Evolutionary conservation across 2,329 filamentous ascomycete genomes (phyloP).

Genomic region (Fusarium citri): DNA sequence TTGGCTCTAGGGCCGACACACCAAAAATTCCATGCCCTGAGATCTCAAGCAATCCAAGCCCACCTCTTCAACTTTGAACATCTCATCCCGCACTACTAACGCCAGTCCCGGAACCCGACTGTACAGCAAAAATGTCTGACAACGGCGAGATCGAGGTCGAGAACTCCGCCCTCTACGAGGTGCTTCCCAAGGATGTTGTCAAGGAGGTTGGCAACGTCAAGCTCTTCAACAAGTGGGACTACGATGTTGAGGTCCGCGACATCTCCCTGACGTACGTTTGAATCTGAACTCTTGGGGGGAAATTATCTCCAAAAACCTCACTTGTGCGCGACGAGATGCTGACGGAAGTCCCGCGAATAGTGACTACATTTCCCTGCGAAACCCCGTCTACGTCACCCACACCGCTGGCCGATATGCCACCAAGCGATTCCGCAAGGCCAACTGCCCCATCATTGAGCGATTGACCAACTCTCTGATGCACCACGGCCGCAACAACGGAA

Average conservation of each 20-base stretch:
- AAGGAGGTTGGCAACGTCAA: conserved; percentile 92
- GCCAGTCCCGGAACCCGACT: conserved; percentile 51
- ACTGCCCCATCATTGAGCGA: conserved; percentile 99
- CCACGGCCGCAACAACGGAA: conserved; percentile 99
- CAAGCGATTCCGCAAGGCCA: conserved; percentile 99
- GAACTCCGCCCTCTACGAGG: conserved; percentile 77
- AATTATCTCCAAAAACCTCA: conserved; percentile 29
- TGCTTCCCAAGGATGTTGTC: conserved; percentile 93
- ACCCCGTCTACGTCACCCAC: conserved; percentile 99
- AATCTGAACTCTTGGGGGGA: conserved; percentile 12
- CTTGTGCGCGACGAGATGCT: conserved; percentile 46
- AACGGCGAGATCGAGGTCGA: conserved; percentile 93
- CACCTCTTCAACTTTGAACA: conserved; percentile 43
- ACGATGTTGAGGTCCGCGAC: conserved; percentile 99
- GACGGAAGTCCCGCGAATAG: conserved; percentile 63
- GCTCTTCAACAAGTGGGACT: conserved; percentile 98
- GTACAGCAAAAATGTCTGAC: conserved; percentile 85
- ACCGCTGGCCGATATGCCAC: conserved; percentile 97
- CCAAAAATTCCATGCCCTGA: conserved; percentile 14
- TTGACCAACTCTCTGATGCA: conserved; percentile 99
- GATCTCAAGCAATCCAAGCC: conserved; percentile 16
- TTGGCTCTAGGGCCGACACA: conserved; percentile 6
- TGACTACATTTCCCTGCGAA: conserved; percentile 99
- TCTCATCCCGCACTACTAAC: conserved; percentile 52
- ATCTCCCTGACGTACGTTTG: conserved; percentile 94